phyloP scores from a whole-genome alignment of 139 green algal genomes.

The Edaphochlamys debaryana region DNA sequence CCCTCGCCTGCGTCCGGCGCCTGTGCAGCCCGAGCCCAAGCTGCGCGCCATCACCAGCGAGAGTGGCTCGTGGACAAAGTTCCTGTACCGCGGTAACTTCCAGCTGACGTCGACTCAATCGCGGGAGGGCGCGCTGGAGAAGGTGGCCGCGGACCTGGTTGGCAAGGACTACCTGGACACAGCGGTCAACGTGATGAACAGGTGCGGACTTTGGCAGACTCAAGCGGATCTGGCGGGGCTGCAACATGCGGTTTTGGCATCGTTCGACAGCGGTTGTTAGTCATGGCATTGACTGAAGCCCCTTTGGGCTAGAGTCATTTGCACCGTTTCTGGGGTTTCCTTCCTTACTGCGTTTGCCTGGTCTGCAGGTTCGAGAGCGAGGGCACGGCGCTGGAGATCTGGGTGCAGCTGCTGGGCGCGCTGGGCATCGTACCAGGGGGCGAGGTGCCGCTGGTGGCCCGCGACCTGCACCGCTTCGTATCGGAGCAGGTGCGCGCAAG shows the following conservation, averaged over 20 bases:
- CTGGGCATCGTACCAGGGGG: conserved; percentile 13
- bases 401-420: conserved; percentile 41
- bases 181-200: conserved; percentile 41
- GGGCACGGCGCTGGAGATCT: conserved; percentile 33
- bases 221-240: too few relatives aligned
- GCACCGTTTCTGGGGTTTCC: too few relatives aligned
- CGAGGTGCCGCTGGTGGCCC: conserved; percentile 16
- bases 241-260: too few relatives aligned
- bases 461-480: conserved; percentile 8
- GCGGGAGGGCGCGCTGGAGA: conserved; percentile 41
- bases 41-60: conserved; percentile 40
- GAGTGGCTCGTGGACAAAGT: conserved; percentile 44
- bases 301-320: too few relatives aligned
- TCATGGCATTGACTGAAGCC: too few relatives aligned
- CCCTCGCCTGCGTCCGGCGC: too few relatives aligned
- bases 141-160: conserved; percentile 36
- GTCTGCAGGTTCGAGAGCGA: conserved; percentile 34
- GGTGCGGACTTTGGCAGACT: too few relatives aligned
- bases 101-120: conserved; percentile 22
- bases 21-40: conserved; percentile 38
- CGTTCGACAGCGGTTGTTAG: too few relatives aligned
- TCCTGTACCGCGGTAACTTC: conserved; percentile 45
- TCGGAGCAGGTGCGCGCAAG: conserved; percentile 9
- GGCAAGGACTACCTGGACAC: conserved; percentile 37
- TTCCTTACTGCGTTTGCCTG: too few relatives aligned